Base-by-base conservation (phyloP, 805 yeast genomes). In the Ogataea zsoltii region DNA sequence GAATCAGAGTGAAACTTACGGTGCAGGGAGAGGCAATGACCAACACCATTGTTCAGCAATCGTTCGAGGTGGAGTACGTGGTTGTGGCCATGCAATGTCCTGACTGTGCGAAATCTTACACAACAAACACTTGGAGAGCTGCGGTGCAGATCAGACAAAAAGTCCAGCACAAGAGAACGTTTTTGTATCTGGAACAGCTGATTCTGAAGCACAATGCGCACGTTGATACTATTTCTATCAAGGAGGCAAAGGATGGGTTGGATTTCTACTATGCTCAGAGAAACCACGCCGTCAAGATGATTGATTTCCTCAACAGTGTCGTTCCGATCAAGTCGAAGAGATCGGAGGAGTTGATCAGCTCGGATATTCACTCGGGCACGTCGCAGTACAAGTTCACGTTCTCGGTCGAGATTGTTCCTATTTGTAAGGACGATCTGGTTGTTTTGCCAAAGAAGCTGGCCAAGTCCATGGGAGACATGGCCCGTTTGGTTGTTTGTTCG, bases 111-210 rank as follows among this genome's bases (percentile, higher is more conserved):
- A 91, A 89, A 67, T 86, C 97, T 1, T 94, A 85, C 62, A 94
- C 99, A 26, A 86, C 95, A 21, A 89, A 94, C 68, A 95, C 98
- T 4, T 94, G 99, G 99, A 85, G 94, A 68, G 97, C 99, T 26
- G 82, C 92, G 23, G 96, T 95, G 30, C 99, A 94, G 72, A 86
- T 95, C 58, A 85, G 99, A 72, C 99, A 94, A 70, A 94, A 95
- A 66, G 99, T 94, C 30, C 81, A 88, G 14, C 99, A 94, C 69
- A 94, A 94, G 72, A 85, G 97, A 76, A 94, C 99, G 7, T 92
- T 94, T 67, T 78, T 92, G 66, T 94, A 88, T 62, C 79, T 94
- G 58, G 99, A 94, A 72, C 99, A 94, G 71, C 76, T 95, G 67
- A 94, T 94, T 58, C 76, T 94, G 68, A 90, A 77, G 65, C 95